Evolutionary conservation across 305 asterid species (phyloP).

Genomic region (Fraxinus latifolia): DNA sequence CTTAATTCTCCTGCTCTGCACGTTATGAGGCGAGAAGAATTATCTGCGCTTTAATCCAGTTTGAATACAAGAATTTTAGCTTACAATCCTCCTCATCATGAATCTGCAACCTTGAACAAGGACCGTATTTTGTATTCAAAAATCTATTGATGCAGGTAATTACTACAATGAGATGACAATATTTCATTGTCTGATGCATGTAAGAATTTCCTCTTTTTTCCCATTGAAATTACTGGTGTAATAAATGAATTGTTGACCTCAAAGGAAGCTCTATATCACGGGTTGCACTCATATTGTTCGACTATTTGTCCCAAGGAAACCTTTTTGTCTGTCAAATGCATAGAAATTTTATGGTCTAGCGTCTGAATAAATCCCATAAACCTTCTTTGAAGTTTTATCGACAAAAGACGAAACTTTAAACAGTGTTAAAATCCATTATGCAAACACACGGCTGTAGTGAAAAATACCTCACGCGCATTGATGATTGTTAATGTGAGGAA

Average conservation of each 20-base stretch:
- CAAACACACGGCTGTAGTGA: neutral
- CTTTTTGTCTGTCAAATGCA: neutral
- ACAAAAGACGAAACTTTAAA: neutral
- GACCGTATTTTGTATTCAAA: neutral
- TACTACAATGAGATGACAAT: neutral
- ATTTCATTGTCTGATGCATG: neutral
- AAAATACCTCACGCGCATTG: neutral
- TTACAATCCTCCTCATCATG: neutral
- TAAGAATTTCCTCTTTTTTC: neutral
- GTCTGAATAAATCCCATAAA: neutral
- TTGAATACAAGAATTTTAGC: neutral
- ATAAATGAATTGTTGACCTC: neutral
- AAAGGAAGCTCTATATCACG: neutral
- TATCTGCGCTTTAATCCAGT: neutral
- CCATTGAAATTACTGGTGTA: neutral
- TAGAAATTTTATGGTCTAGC: neutral
- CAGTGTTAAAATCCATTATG: neutral
- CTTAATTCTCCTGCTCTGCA: neutral
- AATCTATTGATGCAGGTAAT: neutral
- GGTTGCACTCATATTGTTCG: neutral
- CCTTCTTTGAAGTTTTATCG: neutral
- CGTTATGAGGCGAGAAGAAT: neutral
- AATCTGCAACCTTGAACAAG: slow-evolving; percentile 3
- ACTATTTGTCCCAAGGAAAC: neutral
- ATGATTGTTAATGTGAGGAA: neutral